These are phyloP conservation scores for Juncus inflexus DNA, from an alignment of 176 grass and related monocot genomes.

Conservation along the genomic window DNA sequence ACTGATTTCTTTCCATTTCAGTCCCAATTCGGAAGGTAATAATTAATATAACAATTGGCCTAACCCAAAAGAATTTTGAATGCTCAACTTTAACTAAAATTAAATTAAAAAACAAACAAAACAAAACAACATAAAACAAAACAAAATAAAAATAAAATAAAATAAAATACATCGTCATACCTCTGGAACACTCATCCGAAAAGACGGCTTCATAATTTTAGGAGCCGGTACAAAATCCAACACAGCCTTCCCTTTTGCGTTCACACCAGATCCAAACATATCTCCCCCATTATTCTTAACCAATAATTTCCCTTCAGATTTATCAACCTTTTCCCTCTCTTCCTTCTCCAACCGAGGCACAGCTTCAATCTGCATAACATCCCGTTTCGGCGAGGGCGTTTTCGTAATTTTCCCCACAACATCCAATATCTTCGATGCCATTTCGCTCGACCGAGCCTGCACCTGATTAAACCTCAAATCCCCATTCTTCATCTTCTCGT, in stretches of 20 bases:
- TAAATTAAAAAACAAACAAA: no score
- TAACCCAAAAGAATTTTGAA: no score
- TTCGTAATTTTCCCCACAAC: constrained; percentile 53
- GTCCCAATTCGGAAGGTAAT: no score
- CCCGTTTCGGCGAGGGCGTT: constrained; percentile 37
- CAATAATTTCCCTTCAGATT: not conserved
- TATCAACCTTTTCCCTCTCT: constrained; percentile 11
- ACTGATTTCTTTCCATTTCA: no score
- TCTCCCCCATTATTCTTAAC: constrained; percentile 9
- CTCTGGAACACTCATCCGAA: constrained; percentile 28
- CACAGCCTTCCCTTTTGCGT: constrained; percentile 11
- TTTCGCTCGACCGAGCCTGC: constrained; percentile 57
- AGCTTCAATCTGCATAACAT: constrained; percentile 26
- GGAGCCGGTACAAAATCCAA: constrained; percentile 12
- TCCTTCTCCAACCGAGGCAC: constrained; percentile 4
- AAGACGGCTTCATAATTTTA: constrained; percentile 6
- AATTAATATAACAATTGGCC: no score
- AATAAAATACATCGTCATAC: not conserved
- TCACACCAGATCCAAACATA: constrained; percentile 3
- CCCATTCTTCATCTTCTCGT: constrained; percentile 35
- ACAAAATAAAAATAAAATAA: not conserved
- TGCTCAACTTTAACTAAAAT: no score
- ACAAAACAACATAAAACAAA: not conserved
- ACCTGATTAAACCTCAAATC: constrained; percentile 28
- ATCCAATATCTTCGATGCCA: constrained; percentile 71